These are phyloP conservation scores for Suillus sp. DNA, from an alignment of 768 basidiomycete genomes.

Conservation along the genomic window DNA sequence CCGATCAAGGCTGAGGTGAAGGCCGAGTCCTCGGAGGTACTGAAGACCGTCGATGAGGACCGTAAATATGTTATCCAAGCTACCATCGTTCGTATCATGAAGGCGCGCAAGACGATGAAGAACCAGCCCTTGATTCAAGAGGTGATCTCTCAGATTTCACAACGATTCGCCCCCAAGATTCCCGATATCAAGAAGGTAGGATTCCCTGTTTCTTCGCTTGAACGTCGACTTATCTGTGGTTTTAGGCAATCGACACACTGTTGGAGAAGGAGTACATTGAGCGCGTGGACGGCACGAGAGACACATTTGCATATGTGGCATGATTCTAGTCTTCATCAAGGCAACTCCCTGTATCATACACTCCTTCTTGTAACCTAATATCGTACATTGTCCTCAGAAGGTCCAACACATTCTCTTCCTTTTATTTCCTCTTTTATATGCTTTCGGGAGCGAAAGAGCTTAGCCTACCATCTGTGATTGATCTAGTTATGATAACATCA, in stretches of 20 bases:
- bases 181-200: conserved; percentile 94
- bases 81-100: conserved; percentile 95
- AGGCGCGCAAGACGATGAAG: conserved; percentile 94
- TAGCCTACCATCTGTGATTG: background rate
- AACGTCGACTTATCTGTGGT: conserved; percentile 15
- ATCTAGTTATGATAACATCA: background rate
- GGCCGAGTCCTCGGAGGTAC: conserved; percentile 84
- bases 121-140: conserved; percentile 89
- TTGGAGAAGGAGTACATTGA: conserved; percentile 99
- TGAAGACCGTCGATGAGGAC: conserved; percentile 96
- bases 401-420: background rate
- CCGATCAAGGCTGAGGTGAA: conserved; percentile 96
- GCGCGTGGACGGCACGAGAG: conserved; percentile 87
- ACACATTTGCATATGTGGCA: conserved; percentile 54
- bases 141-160: conserved; percentile 85
- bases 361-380: background rate
- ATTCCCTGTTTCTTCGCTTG: background rate
- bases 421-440: background rate
- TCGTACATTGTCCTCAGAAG: background rate
- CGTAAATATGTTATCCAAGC: conserved; percentile 96
- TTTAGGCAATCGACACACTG: conserved; percentile 86
- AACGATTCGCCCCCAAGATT: conserved; percentile 90
- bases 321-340: conserved; percentile 20
- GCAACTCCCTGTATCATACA: background rate
- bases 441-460: background rate